Conservation (phyloP, 2,329 filamentous ascomycete genomes). For the Calonectria pteridis region DNA sequence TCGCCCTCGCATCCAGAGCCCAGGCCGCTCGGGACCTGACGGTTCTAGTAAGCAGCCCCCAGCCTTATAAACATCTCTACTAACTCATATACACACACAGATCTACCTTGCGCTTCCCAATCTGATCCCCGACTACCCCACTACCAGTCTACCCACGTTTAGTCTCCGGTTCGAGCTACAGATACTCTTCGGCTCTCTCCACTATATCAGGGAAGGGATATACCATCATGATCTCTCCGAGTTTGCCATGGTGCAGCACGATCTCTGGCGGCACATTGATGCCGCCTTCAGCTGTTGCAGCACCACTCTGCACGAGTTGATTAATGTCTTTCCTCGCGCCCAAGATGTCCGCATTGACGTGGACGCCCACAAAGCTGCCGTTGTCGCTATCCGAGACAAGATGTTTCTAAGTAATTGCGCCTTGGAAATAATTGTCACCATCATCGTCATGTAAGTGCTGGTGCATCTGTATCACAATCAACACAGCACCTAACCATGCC, state of each 20-base stretch:
- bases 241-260: conserved; percentile 35
- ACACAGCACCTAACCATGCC: background rate
- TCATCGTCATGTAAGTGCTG: conserved; percentile 37
- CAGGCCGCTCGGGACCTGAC: background rate
- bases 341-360: background rate
- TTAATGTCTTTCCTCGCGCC: background rate
- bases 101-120: background rate
- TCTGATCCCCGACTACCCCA: background rate
- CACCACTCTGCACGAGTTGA: conserved; percentile 10
- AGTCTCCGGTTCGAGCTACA: background rate
- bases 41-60: background rate
- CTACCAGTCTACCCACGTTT: background rate
- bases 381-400: conserved; percentile 40
- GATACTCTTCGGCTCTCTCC: background rate
- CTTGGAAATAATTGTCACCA: conserved; percentile 44
- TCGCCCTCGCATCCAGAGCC: background rate
- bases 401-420: conserved; percentile 44
- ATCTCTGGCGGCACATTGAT: conserved; percentile 41
- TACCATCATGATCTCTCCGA: conserved; percentile 36
- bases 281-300: conserved; percentile 25
- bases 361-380: conserved; percentile 4
- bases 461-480: background rate
- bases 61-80: too few relatives aligned
- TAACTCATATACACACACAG: background rate
- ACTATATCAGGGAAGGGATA: conserved; percentile 3